A percentile compares a stretch with the other conserved stretches of the same genome.
These are phyloP conservation scores for Beauveria asiatica DNA, from an alignment of 2,329 filamentous ascomycete species.

Conservation along the genomic window DNA sequence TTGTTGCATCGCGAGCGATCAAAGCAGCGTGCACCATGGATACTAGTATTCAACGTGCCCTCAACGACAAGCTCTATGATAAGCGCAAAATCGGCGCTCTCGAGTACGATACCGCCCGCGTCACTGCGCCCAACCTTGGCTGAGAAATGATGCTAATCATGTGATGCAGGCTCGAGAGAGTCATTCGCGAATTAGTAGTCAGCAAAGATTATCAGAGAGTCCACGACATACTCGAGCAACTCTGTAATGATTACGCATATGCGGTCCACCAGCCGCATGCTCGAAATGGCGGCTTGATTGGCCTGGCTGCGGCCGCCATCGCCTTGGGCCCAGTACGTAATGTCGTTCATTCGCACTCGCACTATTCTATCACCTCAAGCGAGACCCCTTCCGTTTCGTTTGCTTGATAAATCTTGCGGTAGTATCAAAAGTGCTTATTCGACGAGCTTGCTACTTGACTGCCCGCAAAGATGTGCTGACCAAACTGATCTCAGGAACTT, in stretches of 20 bases:
- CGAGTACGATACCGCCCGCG: slow-evolving; percentile 55
- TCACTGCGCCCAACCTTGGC: neutral
- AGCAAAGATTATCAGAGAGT: slow-evolving; percentile 73
- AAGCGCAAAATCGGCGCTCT: slow-evolving; percentile 94
- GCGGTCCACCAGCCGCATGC: slow-evolving; percentile 95
- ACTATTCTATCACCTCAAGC: neutral
- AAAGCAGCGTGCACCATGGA: slow-evolving; percentile 56
- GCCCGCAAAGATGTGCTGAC: neutral
- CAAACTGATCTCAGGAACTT: slow-evolving; percentile 55
- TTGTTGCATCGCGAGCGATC: neutral
- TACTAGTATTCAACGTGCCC: slow-evolving; percentile 73
- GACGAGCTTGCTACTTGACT: neutral
- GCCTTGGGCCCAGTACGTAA: slow-evolving; percentile 76
- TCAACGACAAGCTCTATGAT: slow-evolving; percentile 98
- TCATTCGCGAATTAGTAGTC: slow-evolving; percentile 76
- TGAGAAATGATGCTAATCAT: slow-evolving; percentile 12
- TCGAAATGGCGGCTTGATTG: slow-evolving; percentile 91
- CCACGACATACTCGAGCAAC: slow-evolving; percentile 82
- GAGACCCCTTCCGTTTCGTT: neutral
- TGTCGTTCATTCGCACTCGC: neutral
- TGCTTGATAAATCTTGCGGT: neutral
- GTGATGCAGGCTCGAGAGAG: slow-evolving; percentile 65
- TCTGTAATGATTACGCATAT: slow-evolving; percentile 96
- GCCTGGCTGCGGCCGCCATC: slow-evolving; percentile 89
- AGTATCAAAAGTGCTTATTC: neutral